phyloP scores from a whole-genome alignment of 345 rosid genomes.

The Euclidium syriacum region DNA sequence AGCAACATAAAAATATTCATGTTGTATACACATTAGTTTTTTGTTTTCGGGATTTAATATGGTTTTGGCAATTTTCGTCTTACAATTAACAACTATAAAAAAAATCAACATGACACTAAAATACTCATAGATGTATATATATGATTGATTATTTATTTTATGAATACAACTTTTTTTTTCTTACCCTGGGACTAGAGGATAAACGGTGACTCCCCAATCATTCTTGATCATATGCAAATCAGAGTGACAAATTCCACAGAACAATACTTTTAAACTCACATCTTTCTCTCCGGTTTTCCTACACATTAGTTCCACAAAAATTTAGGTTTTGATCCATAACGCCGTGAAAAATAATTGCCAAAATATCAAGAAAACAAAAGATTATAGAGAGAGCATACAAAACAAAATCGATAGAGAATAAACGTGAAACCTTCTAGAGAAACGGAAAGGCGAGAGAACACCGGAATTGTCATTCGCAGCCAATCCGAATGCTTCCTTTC shows the following conservation, averaged over 20 bases:
- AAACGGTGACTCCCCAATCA: slow-evolving; percentile 42
- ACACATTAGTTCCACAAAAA: too few relatives aligned
- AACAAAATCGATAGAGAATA: neutral
- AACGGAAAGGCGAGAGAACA: slow-evolving; percentile 41
- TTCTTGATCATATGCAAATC: slow-evolving; percentile 50
- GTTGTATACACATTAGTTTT: too few relatives aligned
- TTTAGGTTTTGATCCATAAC: too few relatives aligned
- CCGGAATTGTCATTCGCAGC: slow-evolving; percentile 47
- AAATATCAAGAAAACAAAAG: neutral
- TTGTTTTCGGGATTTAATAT: too few relatives aligned
- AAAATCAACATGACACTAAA: neutral
- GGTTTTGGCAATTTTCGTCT: too few relatives aligned
- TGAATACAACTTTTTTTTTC: too few relatives aligned
- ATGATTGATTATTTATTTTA: too few relatives aligned
- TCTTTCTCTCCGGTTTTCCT: slow-evolving; percentile 64
- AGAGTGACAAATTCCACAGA: slow-evolving; percentile 72
- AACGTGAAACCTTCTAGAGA: slow-evolving; percentile 41
- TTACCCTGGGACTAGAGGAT: slow-evolving; percentile 71
- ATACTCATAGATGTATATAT: too few relatives aligned
- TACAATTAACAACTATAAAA: neutral
- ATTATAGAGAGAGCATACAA: neutral
- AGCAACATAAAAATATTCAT: neutral
- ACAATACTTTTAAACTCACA: slow-evolving; percentile 55
- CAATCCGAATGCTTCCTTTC: slow-evolving; percentile 41
- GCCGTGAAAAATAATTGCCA: too few relatives aligned